Evolutionary conservation across 768 basidiomycete species (phyloP).

Genomic region (Podaxis mareebaensis): DNA sequence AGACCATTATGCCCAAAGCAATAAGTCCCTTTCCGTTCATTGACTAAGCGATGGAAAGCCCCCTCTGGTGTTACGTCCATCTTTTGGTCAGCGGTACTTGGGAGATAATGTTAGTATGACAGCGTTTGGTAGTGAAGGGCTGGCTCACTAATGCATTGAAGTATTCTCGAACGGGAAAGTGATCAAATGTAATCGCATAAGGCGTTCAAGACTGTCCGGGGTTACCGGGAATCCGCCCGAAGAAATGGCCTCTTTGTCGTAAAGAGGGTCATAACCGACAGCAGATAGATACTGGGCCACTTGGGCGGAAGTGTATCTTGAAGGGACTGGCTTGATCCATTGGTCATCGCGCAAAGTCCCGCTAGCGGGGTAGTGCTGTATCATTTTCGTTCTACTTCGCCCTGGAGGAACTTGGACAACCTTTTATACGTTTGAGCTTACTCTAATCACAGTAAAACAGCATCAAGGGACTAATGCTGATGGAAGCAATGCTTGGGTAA

Average conservation of each 20-base stretch:
- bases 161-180: constrained; percentile 40
- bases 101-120: not conserved
- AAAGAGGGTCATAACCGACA: constrained; percentile 23
- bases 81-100: constrained; percentile 25
- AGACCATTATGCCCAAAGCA: constrained; percentile 32
- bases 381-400: not conserved
- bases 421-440: not conserved
- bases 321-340: constrained; percentile 26
- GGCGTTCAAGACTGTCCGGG: constrained; percentile 26
- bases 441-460: too few species aligned
- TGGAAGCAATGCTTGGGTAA: too few species aligned
- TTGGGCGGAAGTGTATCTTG: constrained; percentile 24
- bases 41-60: constrained; percentile 24
- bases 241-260: constrained; percentile 20
- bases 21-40: constrained; percentile 25
- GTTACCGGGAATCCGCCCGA: constrained; percentile 24
- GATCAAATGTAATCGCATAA: constrained; percentile 30
- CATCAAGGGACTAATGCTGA: too few species aligned
- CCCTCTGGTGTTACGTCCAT: constrained; percentile 28
- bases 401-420: not conserved
- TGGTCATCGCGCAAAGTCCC: constrained; percentile 21
- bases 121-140: not conserved
- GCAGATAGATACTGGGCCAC: constrained; percentile 26
- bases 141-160: constrained; percentile 38
- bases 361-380: constrained; percentile 1